Percentiles rank a stretch among this genome's conserved stretches.
These are phyloP conservation scores for Cutaneotrichosporon cutaneum DNA, from an alignment of 1,284 basidiomycete genomes.

Conservation along the genomic window DNA sequence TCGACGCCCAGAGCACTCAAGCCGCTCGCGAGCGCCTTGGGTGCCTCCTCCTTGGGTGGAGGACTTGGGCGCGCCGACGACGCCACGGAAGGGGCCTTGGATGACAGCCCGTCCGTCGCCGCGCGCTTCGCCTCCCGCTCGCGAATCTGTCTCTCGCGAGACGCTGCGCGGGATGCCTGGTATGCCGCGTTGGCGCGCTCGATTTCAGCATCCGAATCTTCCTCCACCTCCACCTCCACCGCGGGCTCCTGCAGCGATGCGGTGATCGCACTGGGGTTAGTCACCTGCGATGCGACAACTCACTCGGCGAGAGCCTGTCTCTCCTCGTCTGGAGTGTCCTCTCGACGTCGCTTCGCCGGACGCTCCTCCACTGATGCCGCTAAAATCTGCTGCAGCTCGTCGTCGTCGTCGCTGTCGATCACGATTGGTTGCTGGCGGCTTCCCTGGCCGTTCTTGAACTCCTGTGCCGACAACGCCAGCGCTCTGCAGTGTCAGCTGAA, in stretches of 20 bases:
- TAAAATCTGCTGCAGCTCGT: conserved; percentile 34
- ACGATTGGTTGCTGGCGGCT: conserved; percentile 8
- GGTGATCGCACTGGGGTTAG: conserved; percentile 35
- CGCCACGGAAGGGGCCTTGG: conserved; percentile 4
- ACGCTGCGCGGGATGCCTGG: conserved; percentile 24
- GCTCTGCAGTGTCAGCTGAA: conserved; percentile 22
- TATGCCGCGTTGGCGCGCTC: conserved; percentile 24
- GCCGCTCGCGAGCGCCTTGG: background rate
- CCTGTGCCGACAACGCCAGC: conserved; percentile 32
- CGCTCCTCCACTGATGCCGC: conserved; percentile 27
- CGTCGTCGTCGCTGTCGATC: conserved; percentile 20
- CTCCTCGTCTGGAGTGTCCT: conserved; percentile 46
- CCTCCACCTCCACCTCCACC: conserved; percentile 4
- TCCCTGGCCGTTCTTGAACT: conserved; percentile 17
- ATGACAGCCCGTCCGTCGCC: conserved; percentile 1
- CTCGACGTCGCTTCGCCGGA: conserved; percentile 30
- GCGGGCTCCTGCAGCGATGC: conserved; percentile 27
- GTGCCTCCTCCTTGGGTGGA: background rate
- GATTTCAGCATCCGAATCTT: conserved; percentile 23
- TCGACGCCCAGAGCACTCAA: conserved; percentile 31
- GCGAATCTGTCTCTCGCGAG: conserved; percentile 17
- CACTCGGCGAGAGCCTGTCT: conserved; percentile 41
- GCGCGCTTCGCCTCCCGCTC: conserved; percentile 13
- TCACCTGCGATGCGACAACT: conserved; percentile 4
- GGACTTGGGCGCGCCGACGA: conserved; percentile 1